phyloP scores from a whole-genome alignment of 495 filamentous ascomycete genomes.

The Aspergillus sclerotiicarbonarius region DNA sequence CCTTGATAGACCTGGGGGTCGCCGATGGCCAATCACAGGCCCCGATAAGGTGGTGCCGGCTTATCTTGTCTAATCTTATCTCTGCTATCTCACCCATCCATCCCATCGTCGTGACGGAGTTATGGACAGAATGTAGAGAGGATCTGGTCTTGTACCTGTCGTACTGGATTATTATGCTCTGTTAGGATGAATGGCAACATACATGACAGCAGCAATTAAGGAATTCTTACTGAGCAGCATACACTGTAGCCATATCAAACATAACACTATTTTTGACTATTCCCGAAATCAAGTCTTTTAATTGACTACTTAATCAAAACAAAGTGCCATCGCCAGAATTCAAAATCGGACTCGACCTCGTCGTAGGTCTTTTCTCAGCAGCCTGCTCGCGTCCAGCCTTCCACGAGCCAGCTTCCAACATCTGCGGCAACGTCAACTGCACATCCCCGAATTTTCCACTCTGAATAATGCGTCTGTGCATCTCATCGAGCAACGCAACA shows the following conservation, averaged over 20 bases:
- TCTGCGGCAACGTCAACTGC: conserved; percentile 68
- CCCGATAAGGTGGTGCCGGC: background rate
- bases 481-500: conserved; percentile 76
- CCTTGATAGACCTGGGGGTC: background rate
- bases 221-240: too few relatives aligned
- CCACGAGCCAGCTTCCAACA: conserved; percentile 90
- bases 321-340: conserved; percentile 47
- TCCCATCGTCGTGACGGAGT: background rate
- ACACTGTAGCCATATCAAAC: too few relatives aligned
- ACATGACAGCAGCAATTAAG: too few relatives aligned
- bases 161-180: background rate
- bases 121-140: too few relatives aligned
- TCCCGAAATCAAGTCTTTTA: too few relatives aligned
- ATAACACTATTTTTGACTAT: too few relatives aligned
- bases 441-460: conserved; percentile 50
- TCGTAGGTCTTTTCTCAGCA: conserved; percentile 37
- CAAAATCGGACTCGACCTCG: conserved; percentile 44
- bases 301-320: conserved; percentile 20
- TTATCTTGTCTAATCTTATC: conserved; percentile 11
- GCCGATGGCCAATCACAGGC: background rate
- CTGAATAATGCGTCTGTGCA: conserved; percentile 62
- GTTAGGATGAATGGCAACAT: too few relatives aligned
- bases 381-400: conserved; percentile 44
- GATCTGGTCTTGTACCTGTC: too few relatives aligned
- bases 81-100: background rate